These are phyloP conservation scores for Chlamydomonas eustigma DNA, from an alignment of 139 green algal genomes.

Conservation along the genomic window DNA sequence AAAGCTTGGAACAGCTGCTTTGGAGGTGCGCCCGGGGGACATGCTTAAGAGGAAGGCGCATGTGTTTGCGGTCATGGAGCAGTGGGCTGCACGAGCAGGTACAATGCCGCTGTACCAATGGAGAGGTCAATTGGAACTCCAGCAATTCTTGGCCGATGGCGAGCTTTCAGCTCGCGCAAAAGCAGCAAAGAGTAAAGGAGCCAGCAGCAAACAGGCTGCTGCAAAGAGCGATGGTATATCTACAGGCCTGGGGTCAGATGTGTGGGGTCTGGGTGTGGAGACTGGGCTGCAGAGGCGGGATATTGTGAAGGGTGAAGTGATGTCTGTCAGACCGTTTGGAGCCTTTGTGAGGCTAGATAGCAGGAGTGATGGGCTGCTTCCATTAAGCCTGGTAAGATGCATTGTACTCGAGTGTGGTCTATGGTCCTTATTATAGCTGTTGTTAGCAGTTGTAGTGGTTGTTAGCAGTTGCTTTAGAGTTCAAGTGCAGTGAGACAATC, in stretches of 20 bases:
- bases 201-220: not conserved
- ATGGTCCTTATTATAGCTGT: no score
- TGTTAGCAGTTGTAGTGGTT: no score
- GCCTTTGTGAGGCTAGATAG: not conserved
- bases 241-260: not conserved
- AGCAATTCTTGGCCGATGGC: not conserved
- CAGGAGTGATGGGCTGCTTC: not conserved
- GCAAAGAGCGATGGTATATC: not conserved
- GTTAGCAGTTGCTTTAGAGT: no score
- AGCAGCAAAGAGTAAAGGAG: not conserved
- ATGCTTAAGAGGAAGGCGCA: not conserved
- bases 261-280: not conserved
- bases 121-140: not conserved
- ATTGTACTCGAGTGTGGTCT: no score
- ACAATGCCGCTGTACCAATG: not conserved
- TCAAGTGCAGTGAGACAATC: no score
- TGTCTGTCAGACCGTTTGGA: not conserved
- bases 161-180: not conserved
- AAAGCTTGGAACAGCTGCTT: not conserved
- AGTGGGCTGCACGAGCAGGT: not conserved
- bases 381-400: not conserved
- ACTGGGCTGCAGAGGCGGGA: not conserved
- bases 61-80: not conserved
- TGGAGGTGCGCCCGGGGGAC: slow-evolving; percentile 4
- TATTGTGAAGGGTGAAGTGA: not conserved